phyloP scores from a whole-genome alignment of 1,284 basidiomycete genomes.

The Microbotryum lychnidis-dioicae region DNA sequence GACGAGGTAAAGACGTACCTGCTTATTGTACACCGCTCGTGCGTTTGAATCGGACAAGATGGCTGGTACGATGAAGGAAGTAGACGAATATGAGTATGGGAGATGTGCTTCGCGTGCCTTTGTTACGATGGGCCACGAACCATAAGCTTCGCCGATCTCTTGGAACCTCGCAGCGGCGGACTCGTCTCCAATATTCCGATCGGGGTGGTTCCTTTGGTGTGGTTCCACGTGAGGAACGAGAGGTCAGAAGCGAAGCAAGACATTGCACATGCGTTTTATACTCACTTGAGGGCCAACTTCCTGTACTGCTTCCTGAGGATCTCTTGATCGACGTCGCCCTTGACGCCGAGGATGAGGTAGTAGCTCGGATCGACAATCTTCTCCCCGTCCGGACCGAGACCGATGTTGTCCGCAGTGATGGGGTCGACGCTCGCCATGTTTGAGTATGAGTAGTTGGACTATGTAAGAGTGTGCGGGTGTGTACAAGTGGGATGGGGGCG shows the following conservation, averaged over 20 bases:
- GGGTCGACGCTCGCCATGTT: neutral
- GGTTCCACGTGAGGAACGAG: no score
- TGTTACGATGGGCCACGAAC: neutral
- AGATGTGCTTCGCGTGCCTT: no score
- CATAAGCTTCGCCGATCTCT: slow-evolving; percentile 63
- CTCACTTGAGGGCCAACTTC: slow-evolving; percentile 85
- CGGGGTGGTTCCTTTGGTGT: slow-evolving; percentile 56
- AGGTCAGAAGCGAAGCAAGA: neutral
- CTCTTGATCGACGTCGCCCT: slow-evolving; percentile 12
- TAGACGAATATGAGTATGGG: neutral
- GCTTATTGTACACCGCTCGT: slow-evolving; percentile 86
- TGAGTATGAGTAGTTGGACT: neutral
- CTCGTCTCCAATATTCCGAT: slow-evolving; percentile 62
- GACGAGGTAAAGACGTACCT: slow-evolving; percentile 37
- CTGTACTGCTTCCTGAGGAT: slow-evolving; percentile 69
- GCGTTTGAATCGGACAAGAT: slow-evolving; percentile 54
- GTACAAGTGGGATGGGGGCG: neutral
- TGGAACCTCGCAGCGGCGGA: slow-evolving; percentile 60
- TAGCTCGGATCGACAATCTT: slow-evolving; percentile 7
- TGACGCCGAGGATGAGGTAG: slow-evolving; percentile 16
- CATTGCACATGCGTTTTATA: slow-evolving; percentile 36
- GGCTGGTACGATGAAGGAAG: slow-evolving; percentile 37
- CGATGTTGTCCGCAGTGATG: neutral
- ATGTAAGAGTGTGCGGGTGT: no score
- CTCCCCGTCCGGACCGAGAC: slow-evolving; percentile 12